Evolutionary conservation across 2,329 filamentous ascomycete species (phyloP).

Genomic region (Colletotrichum theobromicola): DNA sequence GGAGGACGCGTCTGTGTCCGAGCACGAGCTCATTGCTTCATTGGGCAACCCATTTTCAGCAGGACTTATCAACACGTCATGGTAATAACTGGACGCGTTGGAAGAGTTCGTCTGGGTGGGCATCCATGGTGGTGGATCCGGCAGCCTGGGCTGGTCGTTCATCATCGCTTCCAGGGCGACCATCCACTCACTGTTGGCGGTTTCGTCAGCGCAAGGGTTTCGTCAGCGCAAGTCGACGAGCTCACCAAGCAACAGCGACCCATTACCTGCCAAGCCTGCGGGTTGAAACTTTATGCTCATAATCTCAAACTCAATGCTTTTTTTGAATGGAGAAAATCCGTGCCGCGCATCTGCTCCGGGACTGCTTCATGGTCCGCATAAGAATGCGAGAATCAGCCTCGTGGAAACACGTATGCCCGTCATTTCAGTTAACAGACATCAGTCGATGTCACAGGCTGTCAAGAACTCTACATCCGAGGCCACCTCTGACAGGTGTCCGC

Average conservation of each 20-base stretch:
- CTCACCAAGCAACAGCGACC: neutral
- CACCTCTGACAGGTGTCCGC: neutral
- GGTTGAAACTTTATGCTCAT: neutral
- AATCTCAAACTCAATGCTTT: neutral
- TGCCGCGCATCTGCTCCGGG: neutral
- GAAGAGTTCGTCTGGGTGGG: neutral
- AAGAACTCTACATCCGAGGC: neutral
- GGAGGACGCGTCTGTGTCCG: neutral
- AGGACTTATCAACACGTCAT: neutral
- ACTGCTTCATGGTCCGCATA: neutral
- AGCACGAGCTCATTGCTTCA: slow-evolving; percentile 4
- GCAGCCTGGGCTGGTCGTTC: neutral
- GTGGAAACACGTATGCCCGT: neutral
- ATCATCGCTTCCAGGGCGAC: neutral
- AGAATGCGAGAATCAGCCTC: neutral
- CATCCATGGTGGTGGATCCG: neutral
- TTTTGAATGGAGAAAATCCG: neutral
- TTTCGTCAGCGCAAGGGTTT: neutral
- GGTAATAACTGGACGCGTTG: neutral
- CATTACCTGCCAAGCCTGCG: neutral
- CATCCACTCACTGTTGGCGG: neutral
- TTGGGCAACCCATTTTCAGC: neutral
- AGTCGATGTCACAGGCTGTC: neutral
- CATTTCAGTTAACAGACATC: neutral
- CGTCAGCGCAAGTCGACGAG: neutral